Evolutionary conservation across 306 rosid species (phyloP).

Genomic region (Prunus padus): DNA sequence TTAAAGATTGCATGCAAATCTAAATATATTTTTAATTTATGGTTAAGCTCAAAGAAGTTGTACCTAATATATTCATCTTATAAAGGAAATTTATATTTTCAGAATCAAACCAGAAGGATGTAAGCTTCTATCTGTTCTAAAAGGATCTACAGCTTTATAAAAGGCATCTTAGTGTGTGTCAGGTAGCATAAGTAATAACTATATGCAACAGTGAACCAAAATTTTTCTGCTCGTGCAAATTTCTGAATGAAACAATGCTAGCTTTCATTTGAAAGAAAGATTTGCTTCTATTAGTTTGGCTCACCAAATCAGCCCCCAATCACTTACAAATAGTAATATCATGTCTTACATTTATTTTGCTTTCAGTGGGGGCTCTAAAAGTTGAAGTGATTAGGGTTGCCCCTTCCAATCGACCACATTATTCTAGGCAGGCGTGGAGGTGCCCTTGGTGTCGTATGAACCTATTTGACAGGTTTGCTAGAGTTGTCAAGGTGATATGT

Average conservation of each 20-base stretch:
- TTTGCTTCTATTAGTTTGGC: neutral
- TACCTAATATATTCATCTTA: neutral
- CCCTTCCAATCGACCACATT: conserved; percentile 32
- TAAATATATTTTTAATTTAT: neutral
- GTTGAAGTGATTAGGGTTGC: conserved; percentile 40
- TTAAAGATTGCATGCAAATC: neutral
- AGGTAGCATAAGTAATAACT: neutral
- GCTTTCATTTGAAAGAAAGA: neutral
- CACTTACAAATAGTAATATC: neutral
- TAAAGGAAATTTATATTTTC: neutral
- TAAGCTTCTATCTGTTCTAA: neutral
- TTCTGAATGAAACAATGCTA: neutral
- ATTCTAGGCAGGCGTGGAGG: conserved; percentile 54
- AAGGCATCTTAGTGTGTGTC: neutral
- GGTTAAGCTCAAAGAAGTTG: neutral
- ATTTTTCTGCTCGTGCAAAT: neutral
- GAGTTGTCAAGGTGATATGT: conserved; percentile 79
- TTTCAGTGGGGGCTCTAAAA: conserved; percentile 38
- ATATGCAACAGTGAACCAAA: neutral
- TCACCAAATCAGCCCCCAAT: neutral
- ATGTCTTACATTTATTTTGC: neutral
- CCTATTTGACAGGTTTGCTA: conserved; percentile 81
- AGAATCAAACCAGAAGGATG: neutral
- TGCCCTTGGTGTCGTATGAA: conserved; percentile 78
- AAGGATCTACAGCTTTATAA: neutral